phyloP scores from a whole-genome alignment of 2,329 filamentous ascomycete species.

The Talaromyces atroroseus region DNA sequence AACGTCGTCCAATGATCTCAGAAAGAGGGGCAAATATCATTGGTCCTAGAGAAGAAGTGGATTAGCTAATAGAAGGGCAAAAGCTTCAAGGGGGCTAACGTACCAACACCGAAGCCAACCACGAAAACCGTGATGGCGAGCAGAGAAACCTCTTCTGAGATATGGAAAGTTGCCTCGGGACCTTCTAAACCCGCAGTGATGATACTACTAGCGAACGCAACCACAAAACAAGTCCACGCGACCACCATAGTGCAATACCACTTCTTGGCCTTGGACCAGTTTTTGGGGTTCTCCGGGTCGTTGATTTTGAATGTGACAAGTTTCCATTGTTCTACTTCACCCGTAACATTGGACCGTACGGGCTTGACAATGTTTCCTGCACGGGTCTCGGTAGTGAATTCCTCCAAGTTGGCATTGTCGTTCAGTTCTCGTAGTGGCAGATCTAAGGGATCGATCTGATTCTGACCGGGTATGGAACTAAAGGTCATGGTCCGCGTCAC shows the following conservation, averaged over 20 bases:
- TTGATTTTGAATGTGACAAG: slow-evolving; percentile 65
- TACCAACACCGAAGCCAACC: slow-evolving; percentile 71
- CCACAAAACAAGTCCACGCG: slow-evolving; percentile 67
- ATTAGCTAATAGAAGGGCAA: background rate
- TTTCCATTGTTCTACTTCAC: slow-evolving; percentile 51
- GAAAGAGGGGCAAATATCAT: slow-evolving; percentile 75
- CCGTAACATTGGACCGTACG: slow-evolving; percentile 50
- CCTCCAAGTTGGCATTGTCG: slow-evolving; percentile 53
- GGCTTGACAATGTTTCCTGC: slow-evolving; percentile 57
- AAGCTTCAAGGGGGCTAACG: slow-evolving; percentile 15
- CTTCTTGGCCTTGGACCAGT: slow-evolving; percentile 72
- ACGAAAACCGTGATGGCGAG: slow-evolving; percentile 72
- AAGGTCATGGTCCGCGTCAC: slow-evolving; percentile 22
- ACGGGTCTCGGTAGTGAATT: slow-evolving; percentile 60
- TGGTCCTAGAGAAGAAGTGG: slow-evolving; percentile 46
- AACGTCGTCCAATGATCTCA: slow-evolving; percentile 66
- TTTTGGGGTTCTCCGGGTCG: slow-evolving; percentile 77
- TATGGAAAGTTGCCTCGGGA: slow-evolving; percentile 57
- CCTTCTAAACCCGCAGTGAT: slow-evolving; percentile 70
- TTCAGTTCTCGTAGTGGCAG: slow-evolving; percentile 53
- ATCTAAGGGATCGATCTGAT: slow-evolving; percentile 49
- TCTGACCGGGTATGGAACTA: slow-evolving; percentile 16
- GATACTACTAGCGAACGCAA: slow-evolving; percentile 65
- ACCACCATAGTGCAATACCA: slow-evolving; percentile 86
- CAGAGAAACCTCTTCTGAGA: slow-evolving; percentile 67